phyloP scores from a whole-genome alignment of 2,329 filamentous ascomycete species.

The Fusarium sp. region DNA sequence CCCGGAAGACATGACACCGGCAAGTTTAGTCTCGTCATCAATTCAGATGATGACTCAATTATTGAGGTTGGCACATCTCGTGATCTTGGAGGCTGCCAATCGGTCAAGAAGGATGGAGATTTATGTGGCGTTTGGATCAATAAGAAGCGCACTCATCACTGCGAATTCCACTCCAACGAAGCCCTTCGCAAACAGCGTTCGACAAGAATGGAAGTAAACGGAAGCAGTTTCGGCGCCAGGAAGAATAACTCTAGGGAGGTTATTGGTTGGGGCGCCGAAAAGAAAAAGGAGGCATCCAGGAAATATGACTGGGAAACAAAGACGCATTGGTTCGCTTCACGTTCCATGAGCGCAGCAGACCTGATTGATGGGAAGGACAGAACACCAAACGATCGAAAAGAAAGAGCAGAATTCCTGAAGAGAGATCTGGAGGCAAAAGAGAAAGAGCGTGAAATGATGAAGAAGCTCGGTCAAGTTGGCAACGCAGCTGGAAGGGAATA shows the following conservation, averaged over 20 bases:
- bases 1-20: slow-evolving; percentile 80
- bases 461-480: slow-evolving; percentile 72
- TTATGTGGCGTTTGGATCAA: slow-evolving; percentile 89
- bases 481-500: slow-evolving; percentile 77
- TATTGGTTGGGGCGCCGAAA: slow-evolving; percentile 22
- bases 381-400: slow-evolving; percentile 67
- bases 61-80: slow-evolving; percentile 87
- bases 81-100: slow-evolving; percentile 90
- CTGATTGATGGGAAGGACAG: slow-evolving; percentile 74
- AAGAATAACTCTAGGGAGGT: slow-evolving; percentile 48
- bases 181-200: slow-evolving; percentile 76
- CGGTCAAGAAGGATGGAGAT: slow-evolving; percentile 84
- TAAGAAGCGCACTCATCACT: slow-evolving; percentile 86
- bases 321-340: slow-evolving; percentile 65
- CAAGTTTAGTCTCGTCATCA: slow-evolving; percentile 85
- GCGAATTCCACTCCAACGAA: slow-evolving; percentile 90
- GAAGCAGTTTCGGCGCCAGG: slow-evolving; percentile 63
- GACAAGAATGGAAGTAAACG: slow-evolving; percentile 82
- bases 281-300: slow-evolving; percentile 32
- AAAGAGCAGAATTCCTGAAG: slow-evolving; percentile 74
- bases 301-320: slow-evolving; percentile 70
- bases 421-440: slow-evolving; percentile 74
- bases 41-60: slow-evolving; percentile 87
- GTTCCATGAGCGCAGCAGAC: slow-evolving; percentile 65
- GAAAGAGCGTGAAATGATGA: slow-evolving; percentile 78